These are phyloP conservation scores for Oryza coarctata DNA, from an alignment of 176 grass and related monocot species.

Conservation along the genomic window DNA sequence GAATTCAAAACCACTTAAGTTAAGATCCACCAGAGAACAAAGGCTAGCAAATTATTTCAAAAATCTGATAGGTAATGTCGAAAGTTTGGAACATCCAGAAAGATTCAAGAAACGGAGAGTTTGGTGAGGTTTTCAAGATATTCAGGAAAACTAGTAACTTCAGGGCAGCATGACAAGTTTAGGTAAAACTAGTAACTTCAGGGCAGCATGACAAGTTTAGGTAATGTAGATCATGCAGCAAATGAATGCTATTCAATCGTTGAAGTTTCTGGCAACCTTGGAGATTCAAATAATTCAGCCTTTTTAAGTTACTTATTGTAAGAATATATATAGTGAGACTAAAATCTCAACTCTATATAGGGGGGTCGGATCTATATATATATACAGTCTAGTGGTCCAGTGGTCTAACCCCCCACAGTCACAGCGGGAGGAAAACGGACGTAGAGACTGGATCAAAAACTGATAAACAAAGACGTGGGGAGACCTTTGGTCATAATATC, in stretches of 20 bases:
- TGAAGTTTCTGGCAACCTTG: conserved; percentile 56
- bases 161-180: conserved; percentile 40
- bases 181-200: conserved; percentile 44
- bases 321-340: no score
- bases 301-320: conserved; percentile 38
- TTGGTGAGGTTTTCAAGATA: conserved; percentile 39
- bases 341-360: no score
- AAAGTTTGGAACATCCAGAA: conserved; percentile 34
- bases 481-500: no score
- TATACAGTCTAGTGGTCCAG: no score
- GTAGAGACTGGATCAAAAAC: no score
- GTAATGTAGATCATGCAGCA: conserved; percentile 40
- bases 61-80: conserved; percentile 33
- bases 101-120: conserved; percentile 44
- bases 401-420: no score
- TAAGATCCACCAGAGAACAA: conserved; percentile 45
- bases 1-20: conserved; percentile 46
- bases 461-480: no score
- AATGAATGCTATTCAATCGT: conserved; percentile 30
- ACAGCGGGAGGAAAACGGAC: no score
- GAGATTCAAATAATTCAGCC: conserved; percentile 58
- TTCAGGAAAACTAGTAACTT: conserved; percentile 42
- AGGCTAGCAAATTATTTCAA: conserved; percentile 47
- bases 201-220: conserved; percentile 44
- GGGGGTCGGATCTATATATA: no score